Evolutionary conservation across 2,329 filamentous ascomycete species (phyloP).

Genomic region (Phoma sp.): DNA sequence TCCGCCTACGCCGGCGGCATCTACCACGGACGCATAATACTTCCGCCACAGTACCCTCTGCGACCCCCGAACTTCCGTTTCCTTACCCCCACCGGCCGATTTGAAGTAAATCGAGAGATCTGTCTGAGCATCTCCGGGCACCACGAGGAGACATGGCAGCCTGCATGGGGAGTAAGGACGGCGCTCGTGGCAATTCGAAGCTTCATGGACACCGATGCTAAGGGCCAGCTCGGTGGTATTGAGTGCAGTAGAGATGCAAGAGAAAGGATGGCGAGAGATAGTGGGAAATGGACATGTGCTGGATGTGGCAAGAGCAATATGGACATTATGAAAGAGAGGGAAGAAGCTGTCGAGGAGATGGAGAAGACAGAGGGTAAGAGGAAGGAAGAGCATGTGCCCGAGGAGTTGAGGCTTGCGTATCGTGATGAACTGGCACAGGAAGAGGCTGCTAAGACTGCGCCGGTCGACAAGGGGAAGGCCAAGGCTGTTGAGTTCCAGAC

Average conservation of each 20-base stretch:
- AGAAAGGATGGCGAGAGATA: conserved; percentile 71
- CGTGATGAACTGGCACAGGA: conserved; percentile 70
- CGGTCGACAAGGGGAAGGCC: conserved; percentile 31
- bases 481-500: conserved; percentile 16
- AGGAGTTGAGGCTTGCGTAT: conserved; percentile 70
- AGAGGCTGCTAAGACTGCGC: conserved; percentile 14
- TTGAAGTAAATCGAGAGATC: conserved; percentile 96
- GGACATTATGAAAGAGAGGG: conserved; percentile 75
- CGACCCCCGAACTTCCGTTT: conserved; percentile 96
- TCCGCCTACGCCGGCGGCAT: conserved; percentile 81
- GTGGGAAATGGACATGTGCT: conserved; percentile 69
- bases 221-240: conserved; percentile 87
- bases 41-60: conserved; percentile 88
- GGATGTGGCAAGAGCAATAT: conserved; percentile 73
- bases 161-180: conserved; percentile 94
- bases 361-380: conserved; percentile 51
- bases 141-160: conserved; percentile 98
- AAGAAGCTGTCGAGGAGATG: conserved; percentile 60
- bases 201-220: conserved; percentile 91
- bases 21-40: conserved; percentile 93
- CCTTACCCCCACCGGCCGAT: conserved; percentile 86
- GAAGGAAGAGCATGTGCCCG: conserved; percentile 56
- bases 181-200: conserved; percentile 78
- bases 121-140: conserved; percentile 93
- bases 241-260: conserved; percentile 72